These are phyloP conservation scores for Albifimbria verrucaria DNA, from an alignment of 2,329 filamentous ascomycete genomes.

Conservation along the genomic window DNA sequence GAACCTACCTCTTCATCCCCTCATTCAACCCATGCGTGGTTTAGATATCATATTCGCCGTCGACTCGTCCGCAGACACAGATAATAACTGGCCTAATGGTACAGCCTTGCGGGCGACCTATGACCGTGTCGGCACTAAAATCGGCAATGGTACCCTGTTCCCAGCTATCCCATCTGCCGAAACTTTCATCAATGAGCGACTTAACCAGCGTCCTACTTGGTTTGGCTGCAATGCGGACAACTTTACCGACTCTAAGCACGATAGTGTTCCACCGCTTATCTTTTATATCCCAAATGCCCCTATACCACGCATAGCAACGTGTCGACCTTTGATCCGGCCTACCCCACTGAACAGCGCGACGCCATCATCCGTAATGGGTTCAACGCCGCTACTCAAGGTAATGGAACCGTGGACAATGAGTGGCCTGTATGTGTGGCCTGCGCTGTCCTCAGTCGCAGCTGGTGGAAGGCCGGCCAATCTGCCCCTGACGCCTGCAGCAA, in stretches of 20 bases:
- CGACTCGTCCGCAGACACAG: slow-evolving; percentile 73
- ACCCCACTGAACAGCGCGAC: slow-evolving; percentile 63
- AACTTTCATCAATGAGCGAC: background rate
- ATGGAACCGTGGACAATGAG: slow-evolving; percentile 62
- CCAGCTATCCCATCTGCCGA: background rate
- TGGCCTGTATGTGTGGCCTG: slow-evolving; percentile 82
- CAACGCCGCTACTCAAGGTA: slow-evolving; percentile 74
- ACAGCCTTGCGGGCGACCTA: slow-evolving; percentile 73
- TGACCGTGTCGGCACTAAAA: slow-evolving; percentile 39
- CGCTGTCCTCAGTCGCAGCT: slow-evolving; percentile 69
- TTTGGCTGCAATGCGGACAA: background rate
- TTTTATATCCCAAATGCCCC: slow-evolving; percentile 73
- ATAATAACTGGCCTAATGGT: slow-evolving; percentile 71
- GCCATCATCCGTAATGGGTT: slow-evolving; percentile 77
- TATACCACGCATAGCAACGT: slow-evolving; percentile 70
- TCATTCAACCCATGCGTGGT: slow-evolving; percentile 68
- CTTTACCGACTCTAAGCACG: slow-evolving; percentile 37
- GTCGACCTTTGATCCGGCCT: slow-evolving; percentile 65
- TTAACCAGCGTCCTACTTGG: background rate
- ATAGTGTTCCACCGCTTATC: slow-evolving; percentile 58
- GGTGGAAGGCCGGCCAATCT: slow-evolving; percentile 60
- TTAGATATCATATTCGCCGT: slow-evolving; percentile 81
- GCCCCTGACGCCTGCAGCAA: slow-evolving; percentile 64
- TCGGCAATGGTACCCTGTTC: background rate
- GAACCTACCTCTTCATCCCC: slow-evolving; percentile 75